phyloP scores from a whole-genome alignment of 148 eudicot species.

The Limonium bicolor region DNA sequence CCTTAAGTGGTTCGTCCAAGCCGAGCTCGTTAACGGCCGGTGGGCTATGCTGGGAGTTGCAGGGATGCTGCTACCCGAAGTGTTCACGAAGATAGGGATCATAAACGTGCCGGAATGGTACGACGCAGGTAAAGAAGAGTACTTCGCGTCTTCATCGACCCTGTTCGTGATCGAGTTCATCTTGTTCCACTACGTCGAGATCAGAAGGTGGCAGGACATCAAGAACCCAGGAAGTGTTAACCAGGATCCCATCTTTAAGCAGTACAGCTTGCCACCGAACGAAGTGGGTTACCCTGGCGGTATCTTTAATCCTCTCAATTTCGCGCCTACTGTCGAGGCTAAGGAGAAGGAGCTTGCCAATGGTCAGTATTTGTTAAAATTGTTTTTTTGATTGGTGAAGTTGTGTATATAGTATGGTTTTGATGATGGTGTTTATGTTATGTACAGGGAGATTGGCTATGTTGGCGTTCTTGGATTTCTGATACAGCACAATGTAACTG shows the following conservation, averaged over 20 bases:
- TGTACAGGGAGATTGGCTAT: slow-evolving; percentile 97
- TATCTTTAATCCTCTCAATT: slow-evolving; percentile 91
- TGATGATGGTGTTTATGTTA: neutral
- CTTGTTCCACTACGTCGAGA: slow-evolving; percentile 92
- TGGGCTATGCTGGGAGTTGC: slow-evolving; percentile 99
- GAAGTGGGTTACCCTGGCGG: slow-evolving; percentile 95
- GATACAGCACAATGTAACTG: slow-evolving; percentile 87
- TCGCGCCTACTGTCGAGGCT: slow-evolving; percentile 77
- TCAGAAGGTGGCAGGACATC: slow-evolving; percentile 97
- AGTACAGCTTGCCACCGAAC: slow-evolving; percentile 79
- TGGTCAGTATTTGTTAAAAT: too few species aligned
- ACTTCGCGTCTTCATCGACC: slow-evolving; percentile 93
- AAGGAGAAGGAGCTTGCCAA: slow-evolving; percentile 97
- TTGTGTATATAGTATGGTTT: too few species aligned
- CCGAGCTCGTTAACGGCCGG: slow-evolving; percentile 83
- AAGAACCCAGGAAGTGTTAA: slow-evolving; percentile 98
- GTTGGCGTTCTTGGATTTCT: slow-evolving; percentile 96
- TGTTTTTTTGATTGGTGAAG: neutral
- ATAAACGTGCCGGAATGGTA: slow-evolving; percentile 77
- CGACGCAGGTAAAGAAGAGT: slow-evolving; percentile 80
- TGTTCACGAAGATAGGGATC: slow-evolving; percentile 60
- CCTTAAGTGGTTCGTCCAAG: slow-evolving; percentile 84
- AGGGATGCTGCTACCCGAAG: slow-evolving; percentile 91
- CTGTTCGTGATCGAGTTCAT: slow-evolving; percentile 95
- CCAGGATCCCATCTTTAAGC: slow-evolving; percentile 97